These are phyloP conservation scores for Ottelia alismoides DNA, from an alignment of 106 monocot species.

Conservation along the genomic window DNA sequence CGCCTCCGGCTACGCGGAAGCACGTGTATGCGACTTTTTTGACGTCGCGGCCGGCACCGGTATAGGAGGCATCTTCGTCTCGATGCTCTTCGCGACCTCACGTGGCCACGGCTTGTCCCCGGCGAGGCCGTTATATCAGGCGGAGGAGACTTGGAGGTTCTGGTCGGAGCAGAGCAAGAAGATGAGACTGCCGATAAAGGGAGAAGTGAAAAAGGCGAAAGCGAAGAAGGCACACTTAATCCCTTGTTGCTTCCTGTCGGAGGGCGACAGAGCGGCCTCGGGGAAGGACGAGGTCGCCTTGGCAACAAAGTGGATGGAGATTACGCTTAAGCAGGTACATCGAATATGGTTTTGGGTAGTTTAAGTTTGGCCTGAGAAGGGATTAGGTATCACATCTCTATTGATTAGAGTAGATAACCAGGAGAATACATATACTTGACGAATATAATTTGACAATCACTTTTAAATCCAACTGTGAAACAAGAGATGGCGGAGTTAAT, in stretches of 20 bases:
- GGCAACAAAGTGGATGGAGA: not conserved
- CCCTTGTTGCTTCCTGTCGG: not conserved
- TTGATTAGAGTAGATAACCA: too few species aligned
- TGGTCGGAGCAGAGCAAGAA: not conserved
- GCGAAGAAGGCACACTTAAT: not conserved
- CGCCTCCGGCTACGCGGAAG: slow-evolving; percentile 17
- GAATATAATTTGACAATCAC: too few species aligned
- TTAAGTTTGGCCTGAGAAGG: too few species aligned
- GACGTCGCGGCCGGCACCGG: slow-evolving; percentile 12
- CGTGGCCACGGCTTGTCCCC: slow-evolving; percentile 18
- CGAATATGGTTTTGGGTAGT: too few species aligned
- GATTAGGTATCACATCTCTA: too few species aligned
- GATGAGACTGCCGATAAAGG: not conserved
- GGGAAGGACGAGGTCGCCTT: not conserved
- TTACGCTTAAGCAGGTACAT: not conserved
- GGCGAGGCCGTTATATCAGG: slow-evolving; percentile 26
- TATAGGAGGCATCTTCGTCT: slow-evolving; percentile 22
- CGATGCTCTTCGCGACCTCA: slow-evolving; percentile 43
- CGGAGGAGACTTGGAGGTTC: not conserved
- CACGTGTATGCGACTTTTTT: slow-evolving; percentile 52
- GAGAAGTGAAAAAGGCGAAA: not conserved
- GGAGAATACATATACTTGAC: too few species aligned
- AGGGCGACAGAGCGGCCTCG: not conserved
- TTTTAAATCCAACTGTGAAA: too few species aligned
- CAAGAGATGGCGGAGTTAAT: too few species aligned